Evolutionary conservation across 1,284 basidiomycete genomes (phyloP).

Genomic region (Cryptococcus wingfieldii): DNA sequence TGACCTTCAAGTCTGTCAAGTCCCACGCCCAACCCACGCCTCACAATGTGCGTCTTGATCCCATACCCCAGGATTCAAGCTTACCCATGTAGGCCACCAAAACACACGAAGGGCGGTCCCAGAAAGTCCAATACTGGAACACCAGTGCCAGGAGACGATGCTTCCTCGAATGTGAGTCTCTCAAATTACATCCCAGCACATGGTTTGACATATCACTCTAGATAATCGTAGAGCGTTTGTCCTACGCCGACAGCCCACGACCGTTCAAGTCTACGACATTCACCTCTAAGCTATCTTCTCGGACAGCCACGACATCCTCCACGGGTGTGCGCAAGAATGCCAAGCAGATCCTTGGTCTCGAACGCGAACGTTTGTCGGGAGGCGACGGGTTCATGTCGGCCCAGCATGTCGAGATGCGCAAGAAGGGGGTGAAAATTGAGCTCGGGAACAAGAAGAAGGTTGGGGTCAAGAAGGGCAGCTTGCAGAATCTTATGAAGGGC

Average conservation of each 20-base stretch:
- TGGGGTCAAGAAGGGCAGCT: conserved; percentile 13
- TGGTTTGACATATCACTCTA: background rate
- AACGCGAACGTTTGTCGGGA: conserved; percentile 41
- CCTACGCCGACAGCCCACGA: conserved; percentile 38
- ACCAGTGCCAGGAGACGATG: conserved; percentile 28
- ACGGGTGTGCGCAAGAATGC: conserved; percentile 35
- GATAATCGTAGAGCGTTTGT: conserved; percentile 38
- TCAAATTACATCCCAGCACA: background rate
- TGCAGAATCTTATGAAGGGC: conserved; percentile 16
- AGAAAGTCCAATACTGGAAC: conserved; percentile 40
- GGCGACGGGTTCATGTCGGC: conserved; percentile 42
- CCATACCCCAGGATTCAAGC: background rate
- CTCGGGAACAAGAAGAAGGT: conserved; percentile 42
- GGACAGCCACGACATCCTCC: conserved; percentile 34
- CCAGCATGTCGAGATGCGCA: conserved; percentile 30
- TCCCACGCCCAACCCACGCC: too few species aligned
- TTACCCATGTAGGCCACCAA: conserved; percentile 15
- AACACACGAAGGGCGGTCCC: conserved; percentile 12
- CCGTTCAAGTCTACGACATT: conserved; percentile 43
- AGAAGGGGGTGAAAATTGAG: conserved; percentile 39
- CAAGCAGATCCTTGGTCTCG: conserved; percentile 47
- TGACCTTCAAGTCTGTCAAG: too few species aligned
- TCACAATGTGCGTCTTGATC: too few species aligned
- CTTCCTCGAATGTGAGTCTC: conserved; percentile 2
- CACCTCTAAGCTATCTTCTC: conserved; percentile 31